Conservation (phyloP, 75 land plant genomes). For the Selaginella tamariscina region DNA sequence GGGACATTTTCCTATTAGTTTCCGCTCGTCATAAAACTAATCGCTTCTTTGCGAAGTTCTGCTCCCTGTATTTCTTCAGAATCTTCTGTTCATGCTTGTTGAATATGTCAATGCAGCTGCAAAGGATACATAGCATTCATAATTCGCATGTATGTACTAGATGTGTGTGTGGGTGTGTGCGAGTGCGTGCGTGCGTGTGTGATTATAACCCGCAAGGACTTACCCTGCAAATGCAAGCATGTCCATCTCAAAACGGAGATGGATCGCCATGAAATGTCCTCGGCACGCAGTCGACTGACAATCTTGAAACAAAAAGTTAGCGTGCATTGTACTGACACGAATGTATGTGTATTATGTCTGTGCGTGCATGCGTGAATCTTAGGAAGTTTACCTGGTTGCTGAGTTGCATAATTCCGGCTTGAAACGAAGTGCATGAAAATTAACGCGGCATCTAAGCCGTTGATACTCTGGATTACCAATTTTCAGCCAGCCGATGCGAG, state of each 20-base stretch:
- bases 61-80: neutral
- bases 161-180: no score
- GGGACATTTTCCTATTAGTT: slow-evolving; percentile 5
- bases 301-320: no score
- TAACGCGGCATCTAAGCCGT: slow-evolving; percentile 6
- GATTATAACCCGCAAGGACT: neutral
- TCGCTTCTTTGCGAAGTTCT: neutral
- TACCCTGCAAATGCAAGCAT: slow-evolving; percentile 12
- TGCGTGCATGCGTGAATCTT: no score
- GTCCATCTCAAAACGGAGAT: slow-evolving; percentile 12
- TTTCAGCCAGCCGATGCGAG: slow-evolving; percentile 7
- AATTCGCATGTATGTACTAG: neutral
- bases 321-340: no score
- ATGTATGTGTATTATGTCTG: no score
- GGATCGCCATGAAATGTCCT: slow-evolving; percentile 6
- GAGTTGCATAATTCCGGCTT: slow-evolving; percentile 5
- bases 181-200: no score
- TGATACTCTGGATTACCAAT: slow-evolving; percentile 4
- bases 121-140: neutral
- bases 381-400: no score
- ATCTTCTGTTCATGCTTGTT: neutral
- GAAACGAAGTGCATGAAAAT: slow-evolving; percentile 12
- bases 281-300: neutral
- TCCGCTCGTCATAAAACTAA: neutral
- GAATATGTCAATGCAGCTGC: slow-evolving; percentile 1